phyloP scores from a whole-genome alignment of 2,329 filamentous ascomycete genomes.

The Zelopaecilomyces penicillatus region DNA sequence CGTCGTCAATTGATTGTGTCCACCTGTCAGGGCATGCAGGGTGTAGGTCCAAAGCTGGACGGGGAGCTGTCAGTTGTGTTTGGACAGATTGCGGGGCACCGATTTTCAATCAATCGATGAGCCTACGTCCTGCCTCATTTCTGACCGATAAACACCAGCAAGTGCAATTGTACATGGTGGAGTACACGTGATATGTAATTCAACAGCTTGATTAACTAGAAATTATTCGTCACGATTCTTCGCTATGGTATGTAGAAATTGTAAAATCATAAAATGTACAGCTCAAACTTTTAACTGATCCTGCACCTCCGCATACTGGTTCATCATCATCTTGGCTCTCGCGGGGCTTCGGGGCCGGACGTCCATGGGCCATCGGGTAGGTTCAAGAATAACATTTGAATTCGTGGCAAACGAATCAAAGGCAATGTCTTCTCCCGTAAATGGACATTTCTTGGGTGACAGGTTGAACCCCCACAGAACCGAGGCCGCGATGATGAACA shows the following conservation, averaged over 20 bases:
- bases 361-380: slow-evolving; percentile 36
- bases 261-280: not conserved
- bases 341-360: slow-evolving; percentile 33
- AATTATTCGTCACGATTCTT: no score
- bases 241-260: no score
- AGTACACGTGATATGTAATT: no score
- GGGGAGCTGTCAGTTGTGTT: no score
- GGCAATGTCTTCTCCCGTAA: slow-evolving; percentile 32
- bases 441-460: slow-evolving; percentile 29
- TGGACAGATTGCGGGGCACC: slow-evolving; percentile 2
- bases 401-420: slow-evolving; percentile 44
- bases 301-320: slow-evolving; percentile 26
- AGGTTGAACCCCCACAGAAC: slow-evolving; percentile 44
- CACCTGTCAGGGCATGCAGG: no score
- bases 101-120: no score
- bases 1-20: no score
- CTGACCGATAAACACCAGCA: no score
- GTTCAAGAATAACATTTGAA: slow-evolving; percentile 45
- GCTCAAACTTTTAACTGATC: slow-evolving; percentile 13
- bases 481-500: slow-evolving; percentile 40
- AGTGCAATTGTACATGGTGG: no score
- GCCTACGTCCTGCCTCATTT: no score
- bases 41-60: no score
- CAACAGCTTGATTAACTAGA: no score
- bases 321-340: slow-evolving; percentile 29